These are phyloP conservation scores for Cladochytrium replicatum DNA, from an alignment of 192 early-diverging fungal species.

Conservation along the genomic window DNA sequence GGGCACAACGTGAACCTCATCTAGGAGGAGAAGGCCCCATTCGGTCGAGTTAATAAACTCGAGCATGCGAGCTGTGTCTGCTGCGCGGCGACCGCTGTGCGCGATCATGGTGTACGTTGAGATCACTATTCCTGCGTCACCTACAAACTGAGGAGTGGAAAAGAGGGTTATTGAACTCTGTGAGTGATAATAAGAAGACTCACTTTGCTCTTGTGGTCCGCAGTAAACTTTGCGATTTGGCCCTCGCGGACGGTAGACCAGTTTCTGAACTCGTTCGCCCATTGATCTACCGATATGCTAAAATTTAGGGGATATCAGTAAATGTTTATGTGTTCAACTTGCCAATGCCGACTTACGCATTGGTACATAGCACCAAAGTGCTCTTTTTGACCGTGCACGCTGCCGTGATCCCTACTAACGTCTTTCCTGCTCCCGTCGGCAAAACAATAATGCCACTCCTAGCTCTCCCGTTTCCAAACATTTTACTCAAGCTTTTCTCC, in stretches of 20 bases:
- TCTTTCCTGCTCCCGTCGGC: slow-evolving; percentile 97
- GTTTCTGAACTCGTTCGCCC: slow-evolving; percentile 94
- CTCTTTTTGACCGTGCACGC: slow-evolving; percentile 98
- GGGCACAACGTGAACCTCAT: slow-evolving; percentile 98
- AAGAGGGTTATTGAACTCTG: slow-evolving; percentile 4
- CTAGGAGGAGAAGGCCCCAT: slow-evolving; percentile 92
- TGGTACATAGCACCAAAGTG: slow-evolving; percentile 90
- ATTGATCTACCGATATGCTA: slow-evolving; percentile 91
- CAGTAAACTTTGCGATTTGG: slow-evolving; percentile 94
- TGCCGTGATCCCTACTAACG: slow-evolving; percentile 96
- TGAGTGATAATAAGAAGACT: background rate
- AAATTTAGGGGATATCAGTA: background rate
- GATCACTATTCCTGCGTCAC: slow-evolving; percentile 90
- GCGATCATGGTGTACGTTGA: slow-evolving; percentile 98
- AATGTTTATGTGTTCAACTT: background rate
- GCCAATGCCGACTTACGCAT: slow-evolving; percentile 12
- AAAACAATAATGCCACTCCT: slow-evolving; percentile 92
- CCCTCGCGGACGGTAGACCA: slow-evolving; percentile 91
- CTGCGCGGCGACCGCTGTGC: slow-evolving; percentile 83
- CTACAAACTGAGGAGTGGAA: slow-evolving; percentile 50
- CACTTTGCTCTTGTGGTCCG: slow-evolving; percentile 72
- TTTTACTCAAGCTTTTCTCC: slow-evolving; percentile 95
- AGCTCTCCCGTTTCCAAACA: slow-evolving; percentile 88
- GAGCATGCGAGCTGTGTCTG: slow-evolving; percentile 88
- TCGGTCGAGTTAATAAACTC: slow-evolving; percentile 77